Conservation (phyloP, 2,329 filamentous ascomycete genomes). For the Botryotinia calthae region DNA sequence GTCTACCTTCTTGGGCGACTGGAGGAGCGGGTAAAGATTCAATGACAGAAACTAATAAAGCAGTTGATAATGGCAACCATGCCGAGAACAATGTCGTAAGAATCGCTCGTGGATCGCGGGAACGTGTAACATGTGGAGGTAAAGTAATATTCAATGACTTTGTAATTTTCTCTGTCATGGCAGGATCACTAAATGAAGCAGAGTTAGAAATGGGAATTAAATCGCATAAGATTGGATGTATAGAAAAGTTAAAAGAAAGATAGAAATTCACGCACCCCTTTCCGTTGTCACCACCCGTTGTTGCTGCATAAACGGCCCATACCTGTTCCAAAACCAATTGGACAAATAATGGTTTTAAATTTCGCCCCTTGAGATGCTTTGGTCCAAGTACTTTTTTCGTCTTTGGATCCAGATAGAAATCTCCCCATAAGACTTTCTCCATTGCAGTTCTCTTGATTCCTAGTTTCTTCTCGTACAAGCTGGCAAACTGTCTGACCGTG, state of each 20-base stretch:
- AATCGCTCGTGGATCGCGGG: conserved; percentile 78
- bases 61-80: conserved; percentile 92
- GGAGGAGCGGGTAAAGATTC: conserved; percentile 87
- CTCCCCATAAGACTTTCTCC: conserved; percentile 95
- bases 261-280: conserved; percentile 64
- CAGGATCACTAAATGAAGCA: conserved; percentile 59
- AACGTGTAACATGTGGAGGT: conserved; percentile 77
- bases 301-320: conserved; percentile 94
- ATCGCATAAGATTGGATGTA: conserved; percentile 27
- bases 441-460: conserved; percentile 85
- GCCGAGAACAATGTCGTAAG: conserved; percentile 82
- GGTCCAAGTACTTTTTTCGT: conserved; percentile 87
- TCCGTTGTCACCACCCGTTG: conserved; percentile 74
- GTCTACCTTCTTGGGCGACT: conserved; percentile 72
- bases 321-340: conserved; percentile 93
- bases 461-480: conserved; percentile 92
- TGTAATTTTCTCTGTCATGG: conserved; percentile 86
- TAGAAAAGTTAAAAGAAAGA: conserved; percentile 36
- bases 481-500: conserved; percentile 89
- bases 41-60: conserved; percentile 87
- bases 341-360: conserved; percentile 95
- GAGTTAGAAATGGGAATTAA: conserved; percentile 34
- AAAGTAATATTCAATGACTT: conserved; percentile 85
- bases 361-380: conserved; percentile 89
- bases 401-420: conserved; percentile 94